Evolutionary conservation across 164 flowering plant species (phyloP).

Genomic region (Echeveria elegans): DNA sequence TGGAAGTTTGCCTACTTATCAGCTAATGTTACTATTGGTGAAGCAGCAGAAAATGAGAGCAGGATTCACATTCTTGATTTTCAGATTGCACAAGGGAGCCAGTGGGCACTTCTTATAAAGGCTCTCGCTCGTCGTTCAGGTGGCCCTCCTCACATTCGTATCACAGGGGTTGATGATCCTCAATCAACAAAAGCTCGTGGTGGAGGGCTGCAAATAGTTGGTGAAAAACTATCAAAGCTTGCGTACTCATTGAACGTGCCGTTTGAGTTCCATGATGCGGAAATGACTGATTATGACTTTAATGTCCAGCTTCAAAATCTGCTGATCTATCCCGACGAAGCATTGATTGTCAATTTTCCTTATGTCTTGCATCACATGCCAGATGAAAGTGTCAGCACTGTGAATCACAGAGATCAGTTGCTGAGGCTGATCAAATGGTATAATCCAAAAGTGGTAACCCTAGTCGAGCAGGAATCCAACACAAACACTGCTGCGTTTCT

Average conservation of each 20-base stretch:
- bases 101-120: slow-evolving; percentile 8
- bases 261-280: slow-evolving; percentile 9
- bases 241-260: slow-evolving; percentile 3
- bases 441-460: slow-evolving; percentile 8
- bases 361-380: slow-evolving; percentile 11
- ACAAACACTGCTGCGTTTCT: slow-evolving; percentile 9
- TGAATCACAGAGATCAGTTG: slow-evolving; percentile 8
- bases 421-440: slow-evolving; percentile 3
- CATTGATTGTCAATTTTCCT: slow-evolving; percentile 7
- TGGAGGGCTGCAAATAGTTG: slow-evolving; percentile 9
- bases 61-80: slow-evolving; percentile 10
- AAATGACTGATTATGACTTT: background rate
- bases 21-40: slow-evolving; percentile 4
- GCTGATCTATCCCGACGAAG: slow-evolving; percentile 4
- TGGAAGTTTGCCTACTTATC: slow-evolving; percentile 11
- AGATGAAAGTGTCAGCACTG: slow-evolving; percentile 11
- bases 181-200: slow-evolving; percentile 10
- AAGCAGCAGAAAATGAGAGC: slow-evolving; percentile 7
- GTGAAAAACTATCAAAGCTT: slow-evolving; percentile 1
- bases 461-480: slow-evolving; percentile 10
- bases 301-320: slow-evolving; percentile 1
- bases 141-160: slow-evolving; percentile 8
- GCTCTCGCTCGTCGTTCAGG: slow-evolving; percentile 6
- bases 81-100: slow-evolving; percentile 11
- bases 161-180: slow-evolving; percentile 7